Percentiles rank a stretch among this genome's conserved stretches.
These are phyloP conservation scores for Saccharum spontaneum DNA, from an alignment of 176 grass and related monocot genomes.

Conservation along the genomic window DNA sequence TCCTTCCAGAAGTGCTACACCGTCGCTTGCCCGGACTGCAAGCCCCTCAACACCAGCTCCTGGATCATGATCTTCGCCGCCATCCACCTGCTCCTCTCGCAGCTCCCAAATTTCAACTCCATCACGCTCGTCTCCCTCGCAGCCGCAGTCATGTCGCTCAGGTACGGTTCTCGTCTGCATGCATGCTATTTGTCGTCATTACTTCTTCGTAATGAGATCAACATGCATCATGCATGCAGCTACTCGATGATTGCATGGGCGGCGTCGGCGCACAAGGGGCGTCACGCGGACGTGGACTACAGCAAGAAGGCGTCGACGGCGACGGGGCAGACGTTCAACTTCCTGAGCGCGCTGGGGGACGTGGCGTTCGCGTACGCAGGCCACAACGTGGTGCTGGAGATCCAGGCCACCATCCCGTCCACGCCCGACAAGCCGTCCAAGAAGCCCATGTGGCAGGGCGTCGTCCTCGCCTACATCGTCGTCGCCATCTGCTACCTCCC, in stretches of 20 bases:
- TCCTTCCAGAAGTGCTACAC: constrained; percentile 79
- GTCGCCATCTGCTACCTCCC: constrained; percentile 83
- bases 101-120: constrained; percentile 84
- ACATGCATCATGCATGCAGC: background rate
- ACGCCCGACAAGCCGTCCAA: constrained; percentile 65
- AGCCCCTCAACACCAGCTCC: constrained; percentile 61
- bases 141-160: constrained; percentile 85
- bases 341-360: constrained; percentile 49
- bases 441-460: constrained; percentile 74
- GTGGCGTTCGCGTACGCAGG: constrained; percentile 71
- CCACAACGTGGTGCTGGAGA: constrained; percentile 85
- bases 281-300: constrained; percentile 37
- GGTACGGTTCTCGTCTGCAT: too few species aligned
- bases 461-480: constrained; percentile 56
- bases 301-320: constrained; percentile 23
- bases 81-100: constrained; percentile 72
- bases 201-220: too few species aligned
- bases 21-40: constrained; percentile 59
- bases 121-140: constrained; percentile 82
- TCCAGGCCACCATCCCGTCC: constrained; percentile 83
- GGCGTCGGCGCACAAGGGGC: constrained; percentile 40
- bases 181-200: too few species aligned
- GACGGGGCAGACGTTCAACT: constrained; percentile 33
- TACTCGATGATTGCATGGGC: constrained; percentile 75
- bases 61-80: constrained; percentile 90